These are phyloP conservation scores for Ceratocystis colombiana DNA, from an alignment of 2,329 filamentous ascomycete genomes.

Conservation along the genomic window DNA sequence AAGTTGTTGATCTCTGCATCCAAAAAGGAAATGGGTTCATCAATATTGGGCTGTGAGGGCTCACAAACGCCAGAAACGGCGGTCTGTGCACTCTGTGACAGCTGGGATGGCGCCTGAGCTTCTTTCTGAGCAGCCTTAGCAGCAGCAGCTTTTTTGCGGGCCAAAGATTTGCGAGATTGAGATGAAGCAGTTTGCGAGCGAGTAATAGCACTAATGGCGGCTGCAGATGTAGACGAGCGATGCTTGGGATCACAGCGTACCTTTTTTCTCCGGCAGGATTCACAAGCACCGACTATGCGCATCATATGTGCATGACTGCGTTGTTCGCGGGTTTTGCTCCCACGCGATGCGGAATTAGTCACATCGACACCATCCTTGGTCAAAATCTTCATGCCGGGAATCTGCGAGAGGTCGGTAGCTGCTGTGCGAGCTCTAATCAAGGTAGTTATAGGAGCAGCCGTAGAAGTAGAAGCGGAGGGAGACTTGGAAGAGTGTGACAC, in stretches of 20 bases:
- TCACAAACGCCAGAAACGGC: not conserved
- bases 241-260: conserved; percentile 52
- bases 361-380: conserved; percentile 54
- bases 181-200: not conserved
- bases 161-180: not conserved
- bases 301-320: conserved; percentile 57
- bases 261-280: conserved; percentile 53
- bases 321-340: conserved; percentile 58
- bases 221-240: conserved; percentile 32
- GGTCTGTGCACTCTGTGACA: not conserved
- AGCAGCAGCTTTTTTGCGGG: not conserved
- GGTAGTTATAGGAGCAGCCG: not conserved
- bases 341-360: conserved; percentile 51
- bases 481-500: not conserved
- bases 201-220: conserved; percentile 27
- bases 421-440: not conserved
- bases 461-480: conserved; percentile 1
- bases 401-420: conserved; percentile 40
- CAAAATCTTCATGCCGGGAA: conserved; percentile 58
- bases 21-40: not conserved
- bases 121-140: not conserved
- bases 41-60: not conserved
- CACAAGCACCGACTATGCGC: conserved; percentile 58
- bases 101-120: not conserved
- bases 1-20: not conserved